Conservation (phyloP, 1,284 basidiomycete species). For the Violaceomyces palustris region DNA sequence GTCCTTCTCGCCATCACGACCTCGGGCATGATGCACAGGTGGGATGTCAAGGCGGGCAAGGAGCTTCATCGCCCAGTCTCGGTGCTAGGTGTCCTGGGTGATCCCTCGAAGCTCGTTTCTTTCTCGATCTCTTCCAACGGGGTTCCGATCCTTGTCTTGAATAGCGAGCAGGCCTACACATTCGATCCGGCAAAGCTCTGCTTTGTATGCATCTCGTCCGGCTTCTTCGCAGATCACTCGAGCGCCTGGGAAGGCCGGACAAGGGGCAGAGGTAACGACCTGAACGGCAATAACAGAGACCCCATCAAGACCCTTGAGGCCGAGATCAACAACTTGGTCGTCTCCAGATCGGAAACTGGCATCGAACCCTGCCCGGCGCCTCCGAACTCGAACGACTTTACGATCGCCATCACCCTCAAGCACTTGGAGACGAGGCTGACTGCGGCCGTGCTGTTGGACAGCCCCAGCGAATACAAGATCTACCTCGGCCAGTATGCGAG, state of each 20-base stretch:
- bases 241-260: constrained; percentile 40
- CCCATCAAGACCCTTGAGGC: constrained; percentile 41
- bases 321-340: constrained; percentile 39
- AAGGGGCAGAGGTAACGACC: constrained; percentile 27
- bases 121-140: constrained; percentile 43
- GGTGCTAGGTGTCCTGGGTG: constrained; percentile 28
- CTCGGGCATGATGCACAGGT: constrained; percentile 35
- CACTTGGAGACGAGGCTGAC: constrained; percentile 47
- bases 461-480: constrained; percentile 40
- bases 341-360: constrained; percentile 9
- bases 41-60: constrained; percentile 30
- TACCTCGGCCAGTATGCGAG: constrained; percentile 36
- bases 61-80: constrained; percentile 32
- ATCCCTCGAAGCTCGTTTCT: constrained; percentile 26
- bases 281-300: constrained; percentile 17
- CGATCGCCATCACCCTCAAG: constrained; percentile 32
- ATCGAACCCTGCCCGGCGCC: too few relatives aligned
- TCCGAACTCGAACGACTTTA: too few relatives aligned
- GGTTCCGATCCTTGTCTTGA: constrained; percentile 54
- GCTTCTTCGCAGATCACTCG: constrained; percentile 40
- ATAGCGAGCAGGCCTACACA: constrained; percentile 37
- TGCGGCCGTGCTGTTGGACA: constrained; percentile 45
- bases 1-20: constrained; percentile 37
- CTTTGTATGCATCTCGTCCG: constrained; percentile 39
- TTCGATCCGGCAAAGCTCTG: constrained; percentile 35